Evolutionary conservation across 306 rosid genomes (phyloP).

Genomic region (Quercus robur): DNA sequence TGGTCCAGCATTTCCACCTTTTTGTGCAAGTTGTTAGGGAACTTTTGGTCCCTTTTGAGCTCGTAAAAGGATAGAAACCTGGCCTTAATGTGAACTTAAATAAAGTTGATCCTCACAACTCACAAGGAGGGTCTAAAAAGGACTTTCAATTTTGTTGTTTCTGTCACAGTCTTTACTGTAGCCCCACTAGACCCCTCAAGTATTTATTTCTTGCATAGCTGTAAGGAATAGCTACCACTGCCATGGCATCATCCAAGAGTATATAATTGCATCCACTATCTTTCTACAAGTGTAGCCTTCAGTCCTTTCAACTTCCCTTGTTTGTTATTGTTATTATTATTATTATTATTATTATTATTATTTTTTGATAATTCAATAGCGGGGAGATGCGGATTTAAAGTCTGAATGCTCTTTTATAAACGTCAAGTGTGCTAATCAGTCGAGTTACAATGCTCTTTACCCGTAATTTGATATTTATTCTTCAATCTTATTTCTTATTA

Average conservation of each 20-base stretch:
- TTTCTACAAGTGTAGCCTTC: background rate
- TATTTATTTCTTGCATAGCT: background rate
- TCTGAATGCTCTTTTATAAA: too few species aligned
- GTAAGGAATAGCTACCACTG: background rate
- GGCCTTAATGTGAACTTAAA: slow-evolving; percentile 20
- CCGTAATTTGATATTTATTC: background rate
- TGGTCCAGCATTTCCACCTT: slow-evolving; percentile 5
- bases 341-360: too few species aligned
- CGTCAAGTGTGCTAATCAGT: too few species aligned
- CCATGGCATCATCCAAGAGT: background rate
- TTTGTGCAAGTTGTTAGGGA: slow-evolving; percentile 26
- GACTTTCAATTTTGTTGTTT: slow-evolving; percentile 12
- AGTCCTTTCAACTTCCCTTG: background rate
- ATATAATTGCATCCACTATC: background rate
- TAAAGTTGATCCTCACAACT: slow-evolving; percentile 35
- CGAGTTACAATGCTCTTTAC: too few species aligned
- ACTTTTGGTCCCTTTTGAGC: slow-evolving; percentile 9
- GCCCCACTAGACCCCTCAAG: slow-evolving; percentile 7
- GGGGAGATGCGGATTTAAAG: too few species aligned
- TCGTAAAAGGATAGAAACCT: slow-evolving; percentile 28
- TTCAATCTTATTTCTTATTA: background rate
- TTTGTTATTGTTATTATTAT: too few species aligned
- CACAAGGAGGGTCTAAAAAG: background rate
- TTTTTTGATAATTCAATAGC: too few species aligned
- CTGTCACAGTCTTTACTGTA: background rate